phyloP scores from a whole-genome alignment of 148 eudicot species.

The Vaccinium vitisidaea region DNA sequence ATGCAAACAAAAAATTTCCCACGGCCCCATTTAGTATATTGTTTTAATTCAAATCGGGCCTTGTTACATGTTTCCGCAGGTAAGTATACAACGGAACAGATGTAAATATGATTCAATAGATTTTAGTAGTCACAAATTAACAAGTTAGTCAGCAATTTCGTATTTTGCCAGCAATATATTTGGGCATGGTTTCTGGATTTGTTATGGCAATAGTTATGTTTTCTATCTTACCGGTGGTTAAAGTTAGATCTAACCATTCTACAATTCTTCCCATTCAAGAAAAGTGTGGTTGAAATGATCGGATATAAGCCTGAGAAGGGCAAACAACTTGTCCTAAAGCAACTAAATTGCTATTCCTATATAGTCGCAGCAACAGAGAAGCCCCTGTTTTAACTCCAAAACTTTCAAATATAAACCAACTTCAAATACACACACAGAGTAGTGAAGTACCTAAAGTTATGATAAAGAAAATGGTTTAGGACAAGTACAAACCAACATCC shows the following conservation, averaged over 20 bases:
- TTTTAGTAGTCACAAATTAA: background rate
- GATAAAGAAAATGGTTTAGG: background rate
- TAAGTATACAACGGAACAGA: background rate
- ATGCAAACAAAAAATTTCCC: background rate
- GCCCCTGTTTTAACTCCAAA: background rate
- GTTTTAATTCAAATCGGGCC: background rate
- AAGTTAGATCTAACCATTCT: background rate
- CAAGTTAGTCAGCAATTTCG: background rate
- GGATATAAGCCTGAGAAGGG: background rate
- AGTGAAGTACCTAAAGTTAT: background rate
- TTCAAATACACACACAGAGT: background rate
- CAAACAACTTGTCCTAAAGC: background rate
- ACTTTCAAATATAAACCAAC: background rate
- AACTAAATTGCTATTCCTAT: background rate
- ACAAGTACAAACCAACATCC: background rate
- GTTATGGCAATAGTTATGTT: background rate
- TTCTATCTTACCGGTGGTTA: background rate
- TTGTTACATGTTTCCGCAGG: background rate
- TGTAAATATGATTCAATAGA: background rate
- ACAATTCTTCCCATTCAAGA: background rate
- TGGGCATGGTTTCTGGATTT: background rate
- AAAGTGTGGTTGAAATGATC: background rate
- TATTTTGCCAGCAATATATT: background rate
- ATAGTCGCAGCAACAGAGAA: background rate
- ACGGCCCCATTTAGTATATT: background rate